These are phyloP conservation scores for Sugiyamaella mastotermitis DNA, from an alignment of 805 yeast species.

Conservation along the genomic window DNA sequence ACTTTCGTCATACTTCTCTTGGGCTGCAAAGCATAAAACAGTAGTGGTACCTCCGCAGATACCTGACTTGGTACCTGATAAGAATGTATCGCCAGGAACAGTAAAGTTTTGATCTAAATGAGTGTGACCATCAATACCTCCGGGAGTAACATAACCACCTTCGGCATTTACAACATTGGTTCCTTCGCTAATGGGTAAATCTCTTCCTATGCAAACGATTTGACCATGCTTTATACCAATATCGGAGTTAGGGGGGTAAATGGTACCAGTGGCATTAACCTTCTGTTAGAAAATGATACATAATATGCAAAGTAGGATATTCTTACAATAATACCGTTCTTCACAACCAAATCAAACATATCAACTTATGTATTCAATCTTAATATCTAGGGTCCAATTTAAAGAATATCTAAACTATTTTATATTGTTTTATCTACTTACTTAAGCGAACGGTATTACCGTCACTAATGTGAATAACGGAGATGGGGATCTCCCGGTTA, in stretches of 20 bases:
- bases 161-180: conserved; percentile 36
- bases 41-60: conserved; percentile 49
- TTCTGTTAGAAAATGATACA: background rate
- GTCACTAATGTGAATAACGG: too few species aligned
- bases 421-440: too few species aligned
- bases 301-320: too few species aligned
- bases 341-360: too few species aligned
- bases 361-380: too few species aligned
- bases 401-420: too few species aligned
- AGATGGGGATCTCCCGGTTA: too few species aligned
- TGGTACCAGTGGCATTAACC: conserved; percentile 17
- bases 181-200: conserved; percentile 25
- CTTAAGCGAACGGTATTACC: too few species aligned
- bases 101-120: conserved; percentile 40
- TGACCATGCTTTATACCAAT: conserved; percentile 39
- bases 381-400: too few species aligned
- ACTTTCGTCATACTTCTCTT: conserved; percentile 30
- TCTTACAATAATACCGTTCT: too few species aligned
- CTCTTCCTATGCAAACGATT: conserved; percentile 33
- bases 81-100: conserved; percentile 41
- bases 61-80: conserved; percentile 40
- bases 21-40: conserved; percentile 43
- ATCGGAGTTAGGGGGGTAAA: conserved; percentile 26
- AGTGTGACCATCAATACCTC: conserved; percentile 47
- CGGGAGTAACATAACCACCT: conserved; percentile 45